Evolutionary conservation across 1,284 basidiomycete species (phyloP), one percentile per base, ranked within the genome.

Genomic region (Leccinum griseonigrum): DNA sequence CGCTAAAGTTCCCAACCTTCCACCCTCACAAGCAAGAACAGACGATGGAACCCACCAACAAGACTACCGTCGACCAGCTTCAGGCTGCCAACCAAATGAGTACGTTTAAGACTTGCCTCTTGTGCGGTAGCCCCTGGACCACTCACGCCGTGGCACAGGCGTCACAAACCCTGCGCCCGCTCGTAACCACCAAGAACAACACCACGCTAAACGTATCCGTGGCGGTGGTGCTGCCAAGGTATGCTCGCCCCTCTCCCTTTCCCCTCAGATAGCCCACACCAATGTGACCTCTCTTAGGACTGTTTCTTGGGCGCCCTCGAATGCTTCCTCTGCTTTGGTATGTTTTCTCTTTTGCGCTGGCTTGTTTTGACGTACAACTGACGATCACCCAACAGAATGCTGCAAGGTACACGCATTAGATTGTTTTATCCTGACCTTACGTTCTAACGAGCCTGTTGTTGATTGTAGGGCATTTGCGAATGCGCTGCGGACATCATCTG

Each of bases 241-340:
- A 64, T 29, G 65, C 64, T 5, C 31, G 3, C 8, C 1, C 22
- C 0, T 22, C 7, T 22, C 7, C 18, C 40, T 70, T 16, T n/a
- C 40, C 34, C 34, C 43, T 46, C 43, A 46, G 18, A 46, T 22
- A 46, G 43, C 5, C 10, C 46, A 67, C 13, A 4, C 46, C 32
- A 3, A 31, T 28, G 2, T 31, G n/a, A 6, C 61, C 52, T 34
- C 36, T 60, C 13, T 28, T 51, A 83, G 82, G 82, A 84, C 68
- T 83, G 82, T 70, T 78, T 84, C 75, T 60, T 83, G 40, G 82
- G 73, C 13, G 57, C 74, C 16, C 14, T 84, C 43, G 77, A 77
- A 57, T 83, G 81, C 66, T 84, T 84, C 77, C 63, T 83, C 6
- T 84, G 82, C 71, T 84, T 83, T 66, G 83, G 80, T 82, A 62